Evolutionary conservation across 2,329 filamentous ascomycete species (phyloP).

Genomic region (Sclerotinia minor): DNA sequence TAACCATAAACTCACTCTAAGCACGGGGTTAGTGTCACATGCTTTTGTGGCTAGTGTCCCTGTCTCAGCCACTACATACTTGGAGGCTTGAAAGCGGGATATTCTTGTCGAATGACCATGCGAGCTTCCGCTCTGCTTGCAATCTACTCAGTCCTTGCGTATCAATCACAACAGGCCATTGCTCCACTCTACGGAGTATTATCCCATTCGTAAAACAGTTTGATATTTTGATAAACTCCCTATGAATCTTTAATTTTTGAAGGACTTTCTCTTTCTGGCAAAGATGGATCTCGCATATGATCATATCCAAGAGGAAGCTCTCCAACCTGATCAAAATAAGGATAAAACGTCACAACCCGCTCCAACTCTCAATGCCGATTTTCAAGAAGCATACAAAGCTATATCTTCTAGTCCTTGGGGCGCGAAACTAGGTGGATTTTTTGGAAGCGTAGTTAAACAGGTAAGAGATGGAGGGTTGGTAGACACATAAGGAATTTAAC

Average conservation of each 20-base stretch:
- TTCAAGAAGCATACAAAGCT: conserved; percentile 93
- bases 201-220: not conserved
- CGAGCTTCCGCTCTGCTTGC: conserved; percentile 10
- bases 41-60: not conserved
- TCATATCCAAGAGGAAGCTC: conserved; percentile 84
- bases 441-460: conserved; percentile 92
- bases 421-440: conserved; percentile 79
- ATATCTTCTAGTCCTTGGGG: conserved; percentile 93
- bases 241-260: not conserved
- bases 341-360: conserved; percentile 48
- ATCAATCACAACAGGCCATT: conserved; percentile 9
- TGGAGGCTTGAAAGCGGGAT: conserved; percentile 19
- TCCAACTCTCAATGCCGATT: conserved; percentile 74
- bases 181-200: conserved; percentile 6
- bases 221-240: conserved; percentile 5
- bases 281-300: conserved; percentile 96
- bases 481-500: not conserved
- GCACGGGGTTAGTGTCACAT: not conserved
- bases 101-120: not conserved
- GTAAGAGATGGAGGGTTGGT: conserved; percentile 47
- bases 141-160: not conserved
- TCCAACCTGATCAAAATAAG: conserved; percentile 55
- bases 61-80: not conserved
- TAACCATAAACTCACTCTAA: not conserved
- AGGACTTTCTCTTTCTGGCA: not conserved